Evolutionary conservation across 805 yeast species (phyloP), one percentile per base, ranked within the genome.

Genomic region (Osmozyma mogii): DNA sequence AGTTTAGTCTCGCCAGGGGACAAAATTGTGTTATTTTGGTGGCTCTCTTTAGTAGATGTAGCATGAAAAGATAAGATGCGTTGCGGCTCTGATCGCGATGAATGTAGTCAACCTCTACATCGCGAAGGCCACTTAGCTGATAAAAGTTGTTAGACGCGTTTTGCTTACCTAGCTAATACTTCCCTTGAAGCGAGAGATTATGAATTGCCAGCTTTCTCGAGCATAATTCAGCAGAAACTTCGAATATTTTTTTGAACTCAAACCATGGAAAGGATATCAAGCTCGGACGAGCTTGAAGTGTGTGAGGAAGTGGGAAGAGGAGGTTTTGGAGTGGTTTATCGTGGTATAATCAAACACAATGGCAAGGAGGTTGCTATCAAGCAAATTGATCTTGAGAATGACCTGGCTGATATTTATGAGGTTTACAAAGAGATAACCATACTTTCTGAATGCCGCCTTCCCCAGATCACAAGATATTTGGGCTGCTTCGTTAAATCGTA

Each of bases 271-370:
- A 35, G 44, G 22, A 45, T 59, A 13, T 19, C 43, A 25, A 50
- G 58, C 14, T 53, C 62, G 5, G 65, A 58, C 10, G 65, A 64
- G 38, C 43, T 64, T 12, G 64, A 62, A 27, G 58, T 64, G 3
- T 61, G 58, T 38, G 69, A 64, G 34, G 67, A 81, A 50, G 71
- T 83, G 4, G 92, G 92, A 4, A 58, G 79, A 32, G 92, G 92
- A 2, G 83, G 84, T 6, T 82, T 81, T 50, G 92, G 92, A 0
- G 78, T 74, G 3, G 92, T 82, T 2, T 82, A 74, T 51, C 56
- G 73, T 22, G 92, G 83, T 1, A 41, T 68, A 7, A 70, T 78
- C 40, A 58, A 58, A 41, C 62, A 27, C 32, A 58, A 47, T 24
- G 52, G 46, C 29, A 46, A 51, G 25, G 70, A 66, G 29, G 78